phyloP scores from a whole-genome alignment of 257 asterid species.

The Voacanga thouarsii region DNA sequence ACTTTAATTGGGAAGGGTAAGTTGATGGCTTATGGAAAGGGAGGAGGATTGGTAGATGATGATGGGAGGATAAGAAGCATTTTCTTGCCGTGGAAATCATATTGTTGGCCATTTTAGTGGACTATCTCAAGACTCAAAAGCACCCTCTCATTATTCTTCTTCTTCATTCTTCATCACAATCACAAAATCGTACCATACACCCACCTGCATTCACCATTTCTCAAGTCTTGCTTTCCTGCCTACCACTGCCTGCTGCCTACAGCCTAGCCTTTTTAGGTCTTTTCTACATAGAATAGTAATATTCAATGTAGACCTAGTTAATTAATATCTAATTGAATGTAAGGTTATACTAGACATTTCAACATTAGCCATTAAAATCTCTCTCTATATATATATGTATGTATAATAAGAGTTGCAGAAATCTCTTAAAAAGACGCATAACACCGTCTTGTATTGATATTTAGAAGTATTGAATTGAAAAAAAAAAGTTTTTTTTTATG shows the following conservation, averaged over 20 bases:
- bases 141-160: constrained; percentile 14
- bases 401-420: too few species aligned
- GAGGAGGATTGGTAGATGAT: constrained; percentile 43
- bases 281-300: too few species aligned
- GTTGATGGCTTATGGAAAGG: constrained; percentile 17
- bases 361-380: too few species aligned
- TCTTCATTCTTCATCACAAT: constrained; percentile 4
- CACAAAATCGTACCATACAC: not conserved
- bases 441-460: too few species aligned
- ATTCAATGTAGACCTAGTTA: not conserved
- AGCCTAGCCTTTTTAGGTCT: not conserved
- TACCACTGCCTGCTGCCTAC: not conserved
- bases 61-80: constrained; percentile 77
- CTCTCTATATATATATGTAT: too few species aligned
- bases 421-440: too few species aligned
- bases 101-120: constrained; percentile 73
- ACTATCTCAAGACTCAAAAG: constrained; percentile 34
- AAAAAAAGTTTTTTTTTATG: too few species aligned
- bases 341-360: not conserved
- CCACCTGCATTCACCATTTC: not conserved
- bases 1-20: constrained; percentile 29
- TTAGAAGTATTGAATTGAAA: too few species aligned
- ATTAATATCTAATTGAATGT: not conserved
- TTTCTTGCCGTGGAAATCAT: constrained; percentile 54
- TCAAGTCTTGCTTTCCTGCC: not conserved